Conservation (phyloP, 1,284 basidiomycete species). For the Termitomyces sp. region DNA sequence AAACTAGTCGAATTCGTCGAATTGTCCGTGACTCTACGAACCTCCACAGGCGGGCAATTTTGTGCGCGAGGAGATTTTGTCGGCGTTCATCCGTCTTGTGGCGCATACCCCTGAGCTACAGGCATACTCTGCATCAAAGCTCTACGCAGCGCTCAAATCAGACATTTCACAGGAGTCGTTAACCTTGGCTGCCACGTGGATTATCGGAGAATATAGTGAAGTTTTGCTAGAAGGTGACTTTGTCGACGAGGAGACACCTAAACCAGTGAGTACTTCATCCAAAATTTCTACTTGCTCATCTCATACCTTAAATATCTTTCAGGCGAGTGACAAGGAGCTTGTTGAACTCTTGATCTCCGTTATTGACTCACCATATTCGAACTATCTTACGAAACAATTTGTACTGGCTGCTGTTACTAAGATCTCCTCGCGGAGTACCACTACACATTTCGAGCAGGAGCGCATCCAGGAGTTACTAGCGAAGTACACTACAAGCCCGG, state of each 20-base stretch:
- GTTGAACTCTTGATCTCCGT: constrained; percentile 86
- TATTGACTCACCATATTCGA: constrained; percentile 92
- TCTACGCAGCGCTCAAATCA: constrained; percentile 82
- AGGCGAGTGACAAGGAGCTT: constrained; percentile 80
- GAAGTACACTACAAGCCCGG: constrained; percentile 77
- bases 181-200: constrained; percentile 91
- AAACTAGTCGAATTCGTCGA: neutral
- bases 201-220: constrained; percentile 96
- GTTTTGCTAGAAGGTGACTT: constrained; percentile 83
- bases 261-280: constrained; percentile 41
- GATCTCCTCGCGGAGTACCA: constrained; percentile 75
- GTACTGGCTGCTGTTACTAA: constrained; percentile 90
- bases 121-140: constrained; percentile 90
- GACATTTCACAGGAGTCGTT: constrained; percentile 97
- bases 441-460: constrained; percentile 64
- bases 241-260: constrained; percentile 83
- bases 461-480: constrained; percentile 75
- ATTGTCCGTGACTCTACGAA: neutral
- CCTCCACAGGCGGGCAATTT: constrained; percentile 87
- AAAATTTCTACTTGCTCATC: neutral
- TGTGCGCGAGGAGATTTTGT: constrained; percentile 94
- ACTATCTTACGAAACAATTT: constrained; percentile 89
- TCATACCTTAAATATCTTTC: neutral
- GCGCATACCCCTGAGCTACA: constrained; percentile 97
- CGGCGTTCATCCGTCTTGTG: constrained; percentile 92